Evolutionary conservation across 768 basidiomycete species (phyloP).

Genomic region (Inosperma sp.): DNA sequence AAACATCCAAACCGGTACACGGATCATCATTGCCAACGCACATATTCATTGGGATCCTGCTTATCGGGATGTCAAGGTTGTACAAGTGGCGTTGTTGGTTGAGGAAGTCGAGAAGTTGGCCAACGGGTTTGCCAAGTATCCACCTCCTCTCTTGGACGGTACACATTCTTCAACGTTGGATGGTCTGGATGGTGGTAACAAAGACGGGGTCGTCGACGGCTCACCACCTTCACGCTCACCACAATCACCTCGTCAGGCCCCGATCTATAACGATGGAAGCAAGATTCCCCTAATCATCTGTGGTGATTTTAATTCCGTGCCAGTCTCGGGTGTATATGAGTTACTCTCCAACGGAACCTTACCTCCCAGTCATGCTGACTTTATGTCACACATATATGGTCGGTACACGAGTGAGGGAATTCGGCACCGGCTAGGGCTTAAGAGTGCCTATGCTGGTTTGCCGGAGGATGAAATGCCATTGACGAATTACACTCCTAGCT

Average conservation of each 20-base stretch:
- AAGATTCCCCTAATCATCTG: slow-evolving; percentile 90
- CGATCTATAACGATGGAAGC: slow-evolving; percentile 72
- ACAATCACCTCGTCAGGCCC: slow-evolving; percentile 46
- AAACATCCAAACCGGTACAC: slow-evolving; percentile 79
- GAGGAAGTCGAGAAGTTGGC: slow-evolving; percentile 93
- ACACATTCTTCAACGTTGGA: slow-evolving; percentile 28
- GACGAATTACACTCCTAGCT: slow-evolving; percentile 90
- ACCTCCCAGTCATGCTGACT: slow-evolving; percentile 79
- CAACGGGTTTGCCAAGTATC: slow-evolving; percentile 77
- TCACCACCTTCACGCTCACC: slow-evolving; percentile 10
- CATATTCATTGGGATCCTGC: slow-evolving; percentile 93
- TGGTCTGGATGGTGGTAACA: slow-evolving; percentile 11
- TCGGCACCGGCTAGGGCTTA: slow-evolving; percentile 71
- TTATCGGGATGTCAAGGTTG: slow-evolving; percentile 94
- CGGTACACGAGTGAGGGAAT: slow-evolving; percentile 88
- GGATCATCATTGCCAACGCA: slow-evolving; percentile 83
- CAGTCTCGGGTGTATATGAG: slow-evolving; percentile 86
- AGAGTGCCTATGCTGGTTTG: slow-evolving; percentile 68
- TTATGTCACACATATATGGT: slow-evolving; percentile 88
- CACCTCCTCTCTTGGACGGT: slow-evolving; percentile 38
- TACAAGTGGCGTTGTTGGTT: slow-evolving; percentile 87
- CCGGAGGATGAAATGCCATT: slow-evolving; percentile 49
- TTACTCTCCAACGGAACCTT: slow-evolving; percentile 72
- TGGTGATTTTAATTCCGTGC: slow-evolving; percentile 94
- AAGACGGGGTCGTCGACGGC: slow-evolving; percentile 4